These are phyloP conservation scores for Soucietia sequanensis DNA, from an alignment of 805 yeast genomes.

Conservation along the genomic window DNA sequence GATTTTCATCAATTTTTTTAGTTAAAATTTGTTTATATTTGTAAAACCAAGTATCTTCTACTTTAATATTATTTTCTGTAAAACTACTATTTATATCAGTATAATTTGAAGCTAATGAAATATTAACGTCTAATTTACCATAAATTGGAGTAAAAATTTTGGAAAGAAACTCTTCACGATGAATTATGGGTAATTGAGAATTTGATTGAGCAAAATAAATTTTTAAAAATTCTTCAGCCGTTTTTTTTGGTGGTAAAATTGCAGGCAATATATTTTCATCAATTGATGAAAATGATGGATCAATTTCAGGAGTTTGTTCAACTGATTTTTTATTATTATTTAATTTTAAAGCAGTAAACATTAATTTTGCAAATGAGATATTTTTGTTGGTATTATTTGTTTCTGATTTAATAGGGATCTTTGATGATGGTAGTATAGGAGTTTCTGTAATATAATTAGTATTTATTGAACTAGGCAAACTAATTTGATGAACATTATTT, in stretches of 20 bases:
- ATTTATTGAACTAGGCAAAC: no score
- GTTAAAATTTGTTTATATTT: slow-evolving; percentile 29
- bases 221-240: slow-evolving; percentile 65
- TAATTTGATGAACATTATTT: not conserved
- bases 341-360: slow-evolving; percentile 75
- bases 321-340: slow-evolving; percentile 16
- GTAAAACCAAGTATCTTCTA: slow-evolving; percentile 45
- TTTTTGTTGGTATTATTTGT: slow-evolving; percentile 7
- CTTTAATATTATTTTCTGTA: slow-evolving; percentile 15
- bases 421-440: no score
- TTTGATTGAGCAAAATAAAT: slow-evolving; percentile 77
- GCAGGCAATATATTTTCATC: slow-evolving; percentile 36
- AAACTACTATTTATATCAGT: slow-evolving; percentile 42
- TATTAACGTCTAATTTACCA: slow-evolving; percentile 60
- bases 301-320: slow-evolving; percentile 16
- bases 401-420: not conserved
- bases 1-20: slow-evolving; percentile 11
- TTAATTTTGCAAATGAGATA: slow-evolving; percentile 71
- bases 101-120: slow-evolving; percentile 58
- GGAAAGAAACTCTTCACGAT: slow-evolving; percentile 71
- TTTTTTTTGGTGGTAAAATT: slow-evolving; percentile 63
- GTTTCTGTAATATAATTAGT: not conserved
- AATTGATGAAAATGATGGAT: slow-evolving; percentile 25
- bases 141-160: slow-evolving; percentile 75
- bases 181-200: slow-evolving; percentile 79